Percentiles rank a stretch among this genome's conserved stretches.
Evolutionary conservation across 2,329 filamentous ascomycete genomes (phyloP).

Genomic region (Decorospora gaudefroyi): DNA sequence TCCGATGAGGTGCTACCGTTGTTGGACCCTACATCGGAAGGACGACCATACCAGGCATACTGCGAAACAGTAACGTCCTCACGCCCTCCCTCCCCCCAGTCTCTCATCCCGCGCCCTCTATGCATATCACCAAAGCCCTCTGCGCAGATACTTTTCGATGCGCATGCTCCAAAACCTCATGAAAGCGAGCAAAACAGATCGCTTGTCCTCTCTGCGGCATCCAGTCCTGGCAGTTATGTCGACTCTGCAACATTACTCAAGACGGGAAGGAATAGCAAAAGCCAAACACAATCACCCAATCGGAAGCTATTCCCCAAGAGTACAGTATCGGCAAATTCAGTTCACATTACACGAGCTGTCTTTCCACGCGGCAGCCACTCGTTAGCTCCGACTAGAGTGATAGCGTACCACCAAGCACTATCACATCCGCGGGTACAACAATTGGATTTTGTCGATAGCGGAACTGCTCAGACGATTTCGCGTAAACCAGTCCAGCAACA

Average conservation of each 20-base stretch:
- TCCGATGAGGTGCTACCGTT: constrained; percentile 5
- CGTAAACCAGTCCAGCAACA: constrained; percentile 2
- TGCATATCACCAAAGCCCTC: not conserved
- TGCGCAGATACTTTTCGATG: not conserved
- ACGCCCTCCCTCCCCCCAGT: constrained; percentile 20
- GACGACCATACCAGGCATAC: constrained; percentile 26
- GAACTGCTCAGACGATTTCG: not conserved
- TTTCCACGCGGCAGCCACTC: constrained; percentile 20
- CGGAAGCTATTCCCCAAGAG: not conserved
- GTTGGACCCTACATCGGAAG: not conserved
- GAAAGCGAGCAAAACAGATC: not conserved
- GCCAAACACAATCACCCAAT: constrained; percentile 2
- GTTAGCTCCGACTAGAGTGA: constrained; percentile 5
- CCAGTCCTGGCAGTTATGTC: constrained; percentile 1
- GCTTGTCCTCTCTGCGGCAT: not conserved
- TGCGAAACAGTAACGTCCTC: constrained; percentile 28
- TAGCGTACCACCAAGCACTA: constrained; percentile 20
- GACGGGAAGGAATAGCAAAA: constrained; percentile 5
- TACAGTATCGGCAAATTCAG: constrained; percentile 7
- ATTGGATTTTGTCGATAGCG: not conserved
- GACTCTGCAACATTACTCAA: constrained; percentile 1
- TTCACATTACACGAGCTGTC: constrained; percentile 22
- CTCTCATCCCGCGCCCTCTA: constrained; percentile 6
- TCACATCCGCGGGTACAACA: constrained; percentile 25
- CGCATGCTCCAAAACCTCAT: not conserved